Base-by-base conservation (phyloP, 129 eudicot species). In the Centrapalus pauciflorus region DNA sequence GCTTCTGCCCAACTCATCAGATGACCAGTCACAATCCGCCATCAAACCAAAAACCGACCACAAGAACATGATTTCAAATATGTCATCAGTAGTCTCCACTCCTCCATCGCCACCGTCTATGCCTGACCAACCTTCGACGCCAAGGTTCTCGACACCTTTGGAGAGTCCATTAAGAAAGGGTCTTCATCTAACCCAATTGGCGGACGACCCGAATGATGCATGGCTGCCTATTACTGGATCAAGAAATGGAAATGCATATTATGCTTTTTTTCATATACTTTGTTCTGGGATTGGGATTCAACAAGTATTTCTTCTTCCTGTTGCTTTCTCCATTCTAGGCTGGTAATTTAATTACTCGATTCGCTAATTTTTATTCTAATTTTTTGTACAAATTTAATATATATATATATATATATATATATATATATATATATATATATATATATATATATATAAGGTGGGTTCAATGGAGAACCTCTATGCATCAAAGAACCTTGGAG, bases 161-260 rank as follows among this genome's bases (percentile, higher is more conserved):
- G 88, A 80, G 2, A 83, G 88, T 61, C 88, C 88, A 4, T 48
- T 79, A 2, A 79, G 84, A 51, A 79, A 79, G 61, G 88, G 79
- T 40, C 74, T 83, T 61, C 69, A 64, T 2, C 67, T 83, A 1
- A 80, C 84, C 0, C 79, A 79, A 37, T 35, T 79, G 14, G 88
- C n/a, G n/a, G n/a, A n/a, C n/a, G n/a, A 83, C 67, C 80, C 89
- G 0, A 69, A 60, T 7, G 89, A 83, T 19, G 85, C 85, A 49
- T 80, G 89, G 89, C 81, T 83, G n/a, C 89, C 89, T 3, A 83
- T 83, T 1, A 83, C 89, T 1, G 85, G 80, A 64, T 80, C 85
- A 7, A 72, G 85, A 70, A 77, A 84, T 37, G 89, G 89, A 25
- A 84, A 80, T 54, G 70, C 82, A 4, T 84, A 66, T 30, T 76